Evolutionary conservation across 768 basidiomycete genomes (phyloP), one percentile per base, ranked within the genome.

Genomic region (Leccinum variicolor): DNA sequence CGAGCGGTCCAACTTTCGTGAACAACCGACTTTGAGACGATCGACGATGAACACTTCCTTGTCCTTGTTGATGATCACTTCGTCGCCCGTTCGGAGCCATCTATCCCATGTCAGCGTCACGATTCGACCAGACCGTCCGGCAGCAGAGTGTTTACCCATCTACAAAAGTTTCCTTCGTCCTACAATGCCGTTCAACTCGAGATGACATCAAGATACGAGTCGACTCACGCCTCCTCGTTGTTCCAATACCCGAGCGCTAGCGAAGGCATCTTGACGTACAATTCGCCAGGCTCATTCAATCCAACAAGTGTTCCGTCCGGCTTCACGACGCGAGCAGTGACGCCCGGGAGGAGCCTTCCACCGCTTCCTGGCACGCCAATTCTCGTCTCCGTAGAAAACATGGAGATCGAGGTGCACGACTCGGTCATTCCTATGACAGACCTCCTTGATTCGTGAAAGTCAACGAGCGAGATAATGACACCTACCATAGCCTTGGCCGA

Each of bases 61-160:
- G 55, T 84, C 78, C 63, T 76, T 67, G 52, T 78, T 75, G 51
- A 89, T 79, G 53, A 73, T 69, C 4, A 80, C 86, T 66, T 86
- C 82, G 62, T 89, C 87, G 1, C 87, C 89, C 0, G 88, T 89
- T 52, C 76, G 77, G 3, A 89, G 75, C 87, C 86, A 90, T 36
- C 86, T 86, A 39, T 7, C 11, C 4, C 19, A n/a, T 56, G 46
- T 64, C 4, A 57, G 43, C 28, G 13, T n/a, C 21, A 8, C 34
- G 28, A 31, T 11, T 39, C 29, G 13, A 25, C 3, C 31, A 15
- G 54, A 7, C 31, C 3, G 17, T 46, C 21, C 15, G n/a, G n/a
- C 13, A 4, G 14, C 2, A 14, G 45, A 11, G 11, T 23, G 64
- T 76, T 59, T 59, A 86, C 84, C 88, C 87, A 59, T 88, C 77